Base-by-base conservation (phyloP, 164 flowering plant genomes). In the Warburgia ugandensis region DNA sequence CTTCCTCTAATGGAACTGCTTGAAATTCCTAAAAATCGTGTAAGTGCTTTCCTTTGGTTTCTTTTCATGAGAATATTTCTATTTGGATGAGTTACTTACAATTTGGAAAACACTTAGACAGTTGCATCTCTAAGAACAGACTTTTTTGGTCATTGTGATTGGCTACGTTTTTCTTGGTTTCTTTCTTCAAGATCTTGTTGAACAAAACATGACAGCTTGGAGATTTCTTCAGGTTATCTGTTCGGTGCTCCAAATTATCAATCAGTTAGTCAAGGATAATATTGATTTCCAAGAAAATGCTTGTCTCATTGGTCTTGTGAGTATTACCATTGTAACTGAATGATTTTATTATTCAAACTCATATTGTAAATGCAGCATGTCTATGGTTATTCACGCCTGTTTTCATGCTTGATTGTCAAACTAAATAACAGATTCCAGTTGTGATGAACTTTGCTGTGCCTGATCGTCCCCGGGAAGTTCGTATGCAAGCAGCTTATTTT, bases 401-500 rank as follows among this genome's bases (percentile, higher is more conserved):
- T n/a, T n/a, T n/a, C n/a, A n/a, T n/a, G n/a, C n/a, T n/a, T n/a
- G n/a, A n/a, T n/a, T n/a, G n/a, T n/a, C n/a, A n/a, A n/a, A n/a
- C n/a, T n/a, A 49, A 48, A 6, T 32, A n/a, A n/a, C 75, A 94
- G 99, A 81, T 94, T 55, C 97, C 97, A 61, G 64, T 73, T 48
- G 81, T 89, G 25, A 94, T 82, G 95, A 66, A 78, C 59, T 84
- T 94, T 72, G 92, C 96, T 0, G 74, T 61, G 33, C 84, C 88
- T 67, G 94, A 94, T 65, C 87, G 86, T 49, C 78, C 92, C 8
- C 81, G 88, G 21, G 99, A 94, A 66, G 66, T 94, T 68, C 95
- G 97, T 29, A 84, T 79, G 87, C 92, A 94, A 62, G 94, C 99
- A 52, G 99, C 99, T 50, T 80, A 65, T 66, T 88, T 94, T 67